Percentiles rank a stretch among this genome's conserved stretches.
phyloP scores from a whole-genome alignment of 2,329 filamentous ascomycete genomes.

The Cladosporium sphaerospermum region DNA sequence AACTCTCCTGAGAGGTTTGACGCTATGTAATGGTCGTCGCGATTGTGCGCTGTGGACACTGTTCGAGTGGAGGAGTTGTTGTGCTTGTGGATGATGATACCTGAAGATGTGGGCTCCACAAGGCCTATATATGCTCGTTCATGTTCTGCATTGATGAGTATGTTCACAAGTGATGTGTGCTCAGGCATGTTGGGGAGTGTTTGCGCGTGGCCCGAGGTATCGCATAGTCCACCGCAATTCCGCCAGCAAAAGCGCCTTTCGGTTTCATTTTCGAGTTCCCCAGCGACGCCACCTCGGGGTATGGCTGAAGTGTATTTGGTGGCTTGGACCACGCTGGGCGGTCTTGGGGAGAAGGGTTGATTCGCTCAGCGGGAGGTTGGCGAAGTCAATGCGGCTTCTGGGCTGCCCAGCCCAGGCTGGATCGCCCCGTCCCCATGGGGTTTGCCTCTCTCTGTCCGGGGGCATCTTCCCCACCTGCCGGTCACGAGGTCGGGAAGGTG shows the following conservation, averaged over 20 bases:
- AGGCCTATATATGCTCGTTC: not conserved
- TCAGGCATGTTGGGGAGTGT: not conserved
- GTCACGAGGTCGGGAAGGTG: not conserved
- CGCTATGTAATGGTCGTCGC: not conserved
- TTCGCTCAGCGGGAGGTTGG: too few species aligned
- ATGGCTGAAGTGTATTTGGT: not conserved
- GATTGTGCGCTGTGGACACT: not conserved
- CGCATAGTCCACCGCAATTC: not conserved
- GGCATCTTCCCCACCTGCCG: not conserved
- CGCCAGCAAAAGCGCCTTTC: slow-evolving; percentile 6
- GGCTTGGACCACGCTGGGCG: too few species aligned
- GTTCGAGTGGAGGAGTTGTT: not conserved
- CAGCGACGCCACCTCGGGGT: not conserved
- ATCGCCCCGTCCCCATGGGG: not conserved
- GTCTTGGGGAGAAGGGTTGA: too few species aligned
- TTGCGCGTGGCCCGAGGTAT: slow-evolving; percentile 1
- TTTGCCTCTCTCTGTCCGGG: not conserved
- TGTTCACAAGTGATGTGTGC: too few species aligned
- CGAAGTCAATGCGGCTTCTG: not conserved
- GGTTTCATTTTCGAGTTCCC: not conserved
- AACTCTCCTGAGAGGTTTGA: not conserved
- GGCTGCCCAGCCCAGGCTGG: not conserved
- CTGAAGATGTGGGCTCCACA: too few species aligned
- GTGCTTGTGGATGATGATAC: slow-evolving; percentile 1
- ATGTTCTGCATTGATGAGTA: too few species aligned